Conservation (phyloP, 768 basidiomycete genomes). For the Lactarius quietus region DNA sequence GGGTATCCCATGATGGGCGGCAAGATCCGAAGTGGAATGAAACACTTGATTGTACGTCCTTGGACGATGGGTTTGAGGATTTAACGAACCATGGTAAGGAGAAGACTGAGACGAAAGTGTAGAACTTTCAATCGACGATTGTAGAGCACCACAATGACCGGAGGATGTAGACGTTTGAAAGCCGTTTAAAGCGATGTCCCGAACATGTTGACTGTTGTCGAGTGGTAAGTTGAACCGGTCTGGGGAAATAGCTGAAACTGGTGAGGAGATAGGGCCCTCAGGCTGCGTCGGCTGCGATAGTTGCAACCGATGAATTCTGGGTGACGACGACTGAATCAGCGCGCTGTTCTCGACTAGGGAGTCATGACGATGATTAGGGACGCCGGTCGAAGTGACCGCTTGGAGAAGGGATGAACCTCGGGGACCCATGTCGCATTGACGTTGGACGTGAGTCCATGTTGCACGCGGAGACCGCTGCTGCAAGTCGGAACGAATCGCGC, state of each 20-base stretch:
- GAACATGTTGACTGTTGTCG: slow-evolving; percentile 45
- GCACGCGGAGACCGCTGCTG: slow-evolving; percentile 26
- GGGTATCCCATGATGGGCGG: slow-evolving; percentile 78
- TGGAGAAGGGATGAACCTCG: slow-evolving; percentile 7
- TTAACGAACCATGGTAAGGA: slow-evolving; percentile 58
- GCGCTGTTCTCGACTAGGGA: slow-evolving; percentile 37
- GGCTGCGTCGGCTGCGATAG: slow-evolving; percentile 44
- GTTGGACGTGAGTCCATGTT: slow-evolving; percentile 27
- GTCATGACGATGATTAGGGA: slow-evolving; percentile 15
- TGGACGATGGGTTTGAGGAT: slow-evolving; percentile 51
- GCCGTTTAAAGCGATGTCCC: slow-evolving; percentile 43
- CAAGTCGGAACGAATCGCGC: slow-evolving; percentile 11
- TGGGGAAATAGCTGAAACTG: slow-evolving; percentile 51
- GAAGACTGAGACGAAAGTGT: slow-evolving; percentile 47
- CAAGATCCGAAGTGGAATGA: slow-evolving; percentile 60
- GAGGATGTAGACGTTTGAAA: slow-evolving; percentile 33
- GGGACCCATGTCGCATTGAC: slow-evolving; percentile 26
- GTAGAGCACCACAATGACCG: slow-evolving; percentile 41
- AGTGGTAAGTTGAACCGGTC: slow-evolving; percentile 34
- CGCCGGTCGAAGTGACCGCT: slow-evolving; percentile 10
- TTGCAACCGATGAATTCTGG: slow-evolving; percentile 52
- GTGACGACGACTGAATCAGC: slow-evolving; percentile 43
- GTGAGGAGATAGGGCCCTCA: slow-evolving; percentile 32
- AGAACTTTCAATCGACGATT: slow-evolving; percentile 47
- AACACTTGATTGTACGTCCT: slow-evolving; percentile 65